Conservation (phyloP, 768 basidiomycete genomes). For the Tylopilus rubrobrunneus region DNA sequence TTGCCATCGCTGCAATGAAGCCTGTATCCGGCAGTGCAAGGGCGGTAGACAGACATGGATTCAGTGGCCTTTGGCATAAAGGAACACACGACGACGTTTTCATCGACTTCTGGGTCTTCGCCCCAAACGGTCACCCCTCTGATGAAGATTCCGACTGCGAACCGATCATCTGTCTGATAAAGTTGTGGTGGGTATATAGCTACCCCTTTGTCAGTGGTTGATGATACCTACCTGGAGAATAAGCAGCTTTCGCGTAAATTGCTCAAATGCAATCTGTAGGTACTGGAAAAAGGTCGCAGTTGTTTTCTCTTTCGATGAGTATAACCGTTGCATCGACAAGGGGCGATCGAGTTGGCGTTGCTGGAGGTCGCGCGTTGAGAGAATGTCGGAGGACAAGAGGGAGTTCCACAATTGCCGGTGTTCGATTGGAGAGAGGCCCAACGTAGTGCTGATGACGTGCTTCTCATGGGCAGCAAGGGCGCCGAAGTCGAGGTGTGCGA, state of each 20-base stretch:
- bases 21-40: conserved; percentile 50
- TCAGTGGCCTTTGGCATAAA: conserved; percentile 54
- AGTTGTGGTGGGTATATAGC: neutral
- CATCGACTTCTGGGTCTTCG: conserved; percentile 52
- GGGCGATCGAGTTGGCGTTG: conserved; percentile 49
- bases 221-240: conserved; percentile 47
- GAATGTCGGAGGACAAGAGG: conserved; percentile 55
- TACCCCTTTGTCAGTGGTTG: too few relatives aligned
- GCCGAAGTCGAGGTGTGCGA: conserved; percentile 53
- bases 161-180: conserved; percentile 55
- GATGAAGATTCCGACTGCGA: conserved; percentile 62
- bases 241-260: conserved; percentile 56
- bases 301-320: conserved; percentile 51
- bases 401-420: conserved; percentile 62
- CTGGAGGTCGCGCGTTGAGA: conserved; percentile 47
- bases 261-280: conserved; percentile 49
- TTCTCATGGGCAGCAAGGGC: conserved; percentile 54
- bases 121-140: conserved; percentile 55
- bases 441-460: conserved; percentile 42
- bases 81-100: conserved; percentile 59
- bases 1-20: conserved; percentile 53
- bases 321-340: conserved; percentile 56
- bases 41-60: conserved; percentile 44
- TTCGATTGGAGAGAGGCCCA: conserved; percentile 38
- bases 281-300: conserved; percentile 60